Base-by-base conservation (phyloP, 257 asterid species). In the Gynochthodes officinalis region DNA sequence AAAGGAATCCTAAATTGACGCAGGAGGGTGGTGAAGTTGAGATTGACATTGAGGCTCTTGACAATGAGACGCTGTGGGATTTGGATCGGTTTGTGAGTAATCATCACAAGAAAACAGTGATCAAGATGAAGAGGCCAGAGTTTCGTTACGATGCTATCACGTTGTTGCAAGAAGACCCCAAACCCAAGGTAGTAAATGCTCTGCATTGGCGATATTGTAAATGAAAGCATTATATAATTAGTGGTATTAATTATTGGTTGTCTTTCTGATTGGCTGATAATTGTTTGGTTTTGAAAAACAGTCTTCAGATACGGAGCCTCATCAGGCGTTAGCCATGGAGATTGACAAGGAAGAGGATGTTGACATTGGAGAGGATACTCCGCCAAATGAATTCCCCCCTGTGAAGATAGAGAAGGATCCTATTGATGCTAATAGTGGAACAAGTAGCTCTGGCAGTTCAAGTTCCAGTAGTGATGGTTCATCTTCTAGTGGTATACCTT, bases 281-380 rank as follows among this genome's bases (percentile, higher is more conserved):
- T 50, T 40, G 4, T 18, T 69, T 43, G 16, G 6, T 69, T 50
- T 32, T 53, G 7, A 14, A 21, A 74, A 50, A 18, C 73, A 81
- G 80, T 42, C 73, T 28, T 54, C 70, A 23, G 69, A 12, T 43
- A 27, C 32, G 30, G 73, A 27, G 9, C 42, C 30, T 62, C 46
- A n/a, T 18, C 69, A 42, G 35, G 50, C 7, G 3, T 50, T 37
- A 48, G 39, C 48, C 33, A 52, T 19, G 64, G 75, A 68, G 59
- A 67, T 42, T 66, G 63, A 60, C 78, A 74, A 67, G 67, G 71
- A 67, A 54, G 75, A 32, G 63, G 82, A 77, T 9, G 76, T 82
- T 68, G 86, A 82, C 50, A 82, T 82, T 15, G 86, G 86, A 32
- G 83, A 78, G 71, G 86, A 82, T 64, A 19, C 62, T 46, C 81